These are phyloP conservation scores for Phytophthora quininea DNA, from an alignment of 352 stramenopile genomes.

Conservation along the genomic window DNA sequence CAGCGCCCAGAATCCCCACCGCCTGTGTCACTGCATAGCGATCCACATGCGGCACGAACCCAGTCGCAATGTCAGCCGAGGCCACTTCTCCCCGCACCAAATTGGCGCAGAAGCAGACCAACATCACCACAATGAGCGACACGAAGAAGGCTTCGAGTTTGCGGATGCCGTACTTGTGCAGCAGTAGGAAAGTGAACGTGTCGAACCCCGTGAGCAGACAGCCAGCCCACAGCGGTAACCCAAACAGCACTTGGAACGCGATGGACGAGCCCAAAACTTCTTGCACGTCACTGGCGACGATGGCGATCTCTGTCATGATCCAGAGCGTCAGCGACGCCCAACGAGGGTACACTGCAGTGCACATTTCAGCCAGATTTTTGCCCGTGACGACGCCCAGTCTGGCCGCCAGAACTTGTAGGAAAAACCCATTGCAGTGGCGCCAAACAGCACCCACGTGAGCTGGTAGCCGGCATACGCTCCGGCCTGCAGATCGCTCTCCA, in stretches of 20 bases:
- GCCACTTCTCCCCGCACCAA: slow-evolving; percentile 86
- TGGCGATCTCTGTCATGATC: slow-evolving; percentile 94
- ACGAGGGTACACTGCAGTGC: slow-evolving; percentile 77
- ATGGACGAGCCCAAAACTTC: slow-evolving; percentile 93
- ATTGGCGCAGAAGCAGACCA: slow-evolving; percentile 93
- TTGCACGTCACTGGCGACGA: slow-evolving; percentile 92
- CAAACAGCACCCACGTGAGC: slow-evolving; percentile 93
- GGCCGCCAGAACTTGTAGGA: slow-evolving; percentile 93
- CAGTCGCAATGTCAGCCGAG: slow-evolving; percentile 62
- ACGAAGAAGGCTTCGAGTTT: slow-evolving; percentile 95
- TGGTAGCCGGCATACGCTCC: slow-evolving; percentile 90
- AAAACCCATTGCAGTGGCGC: slow-evolving; percentile 90
- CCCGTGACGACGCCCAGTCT: slow-evolving; percentile 93
- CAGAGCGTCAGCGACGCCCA: slow-evolving; percentile 82
- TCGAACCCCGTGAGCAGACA: slow-evolving; percentile 90
- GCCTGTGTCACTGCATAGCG: slow-evolving; percentile 82
- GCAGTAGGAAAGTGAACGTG: slow-evolving; percentile 94
- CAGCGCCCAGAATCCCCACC: slow-evolving; percentile 93
- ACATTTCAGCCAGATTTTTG: slow-evolving; percentile 91
- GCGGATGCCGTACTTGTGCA: slow-evolving; percentile 93
- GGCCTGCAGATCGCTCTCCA: slow-evolving; percentile 95
- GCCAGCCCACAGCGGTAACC: slow-evolving; percentile 89
- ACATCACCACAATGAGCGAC: slow-evolving; percentile 93
- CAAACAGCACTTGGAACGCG: slow-evolving; percentile 90
- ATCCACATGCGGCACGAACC: slow-evolving; percentile 82